These are phyloP conservation scores for Colletotrichum orbiculare DNA, from an alignment of 2,329 filamentous ascomycete species.

Conservation along the genomic window DNA sequence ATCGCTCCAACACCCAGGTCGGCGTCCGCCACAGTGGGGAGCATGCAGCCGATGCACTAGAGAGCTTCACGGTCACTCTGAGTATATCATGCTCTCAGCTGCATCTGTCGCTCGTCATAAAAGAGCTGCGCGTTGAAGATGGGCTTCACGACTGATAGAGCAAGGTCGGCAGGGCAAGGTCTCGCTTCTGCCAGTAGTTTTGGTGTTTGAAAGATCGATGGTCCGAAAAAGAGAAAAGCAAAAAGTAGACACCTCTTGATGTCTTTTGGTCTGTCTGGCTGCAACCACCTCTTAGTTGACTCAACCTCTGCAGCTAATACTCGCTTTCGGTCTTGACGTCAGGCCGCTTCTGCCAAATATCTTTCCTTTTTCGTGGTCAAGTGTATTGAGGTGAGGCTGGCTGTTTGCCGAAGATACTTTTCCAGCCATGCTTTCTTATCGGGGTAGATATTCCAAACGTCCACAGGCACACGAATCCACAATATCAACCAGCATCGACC, in stretches of 20 bases:
- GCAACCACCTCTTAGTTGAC: slow-evolving; percentile 4
- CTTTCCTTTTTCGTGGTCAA: too few relatives aligned
- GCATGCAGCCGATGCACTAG: slow-evolving; percentile 52
- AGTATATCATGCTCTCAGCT: slow-evolving; percentile 47
- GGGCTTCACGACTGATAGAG: slow-evolving; percentile 52
- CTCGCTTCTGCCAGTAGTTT: slow-evolving; percentile 51
- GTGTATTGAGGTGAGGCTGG: too few relatives aligned
- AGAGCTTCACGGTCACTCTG: slow-evolving; percentile 44
- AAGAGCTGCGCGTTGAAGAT: slow-evolving; percentile 53
- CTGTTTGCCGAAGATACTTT: too few relatives aligned
- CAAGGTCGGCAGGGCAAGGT: slow-evolving; percentile 55
- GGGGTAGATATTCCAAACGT: too few relatives aligned
- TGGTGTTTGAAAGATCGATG: slow-evolving; percentile 45
- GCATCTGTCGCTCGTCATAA: slow-evolving; percentile 53
- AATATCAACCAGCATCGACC: background rate
- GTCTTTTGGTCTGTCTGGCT: slow-evolving; percentile 3
- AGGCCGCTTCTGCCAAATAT: background rate
- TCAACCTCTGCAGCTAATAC: slow-evolving; percentile 5
- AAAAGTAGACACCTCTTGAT: background rate
- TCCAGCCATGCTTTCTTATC: too few relatives aligned
- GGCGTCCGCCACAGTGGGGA: slow-evolving; percentile 53
- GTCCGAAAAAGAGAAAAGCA: too few relatives aligned
- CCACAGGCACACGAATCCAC: too few relatives aligned
- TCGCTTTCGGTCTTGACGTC: slow-evolving; percentile 7
- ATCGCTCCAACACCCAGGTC: slow-evolving; percentile 56